Percentiles rank a stretch among this genome's conserved stretches.
Evolutionary conservation across 2,329 filamentous ascomycete species (phyloP).

Genomic region (Beauveria caledonica): DNA sequence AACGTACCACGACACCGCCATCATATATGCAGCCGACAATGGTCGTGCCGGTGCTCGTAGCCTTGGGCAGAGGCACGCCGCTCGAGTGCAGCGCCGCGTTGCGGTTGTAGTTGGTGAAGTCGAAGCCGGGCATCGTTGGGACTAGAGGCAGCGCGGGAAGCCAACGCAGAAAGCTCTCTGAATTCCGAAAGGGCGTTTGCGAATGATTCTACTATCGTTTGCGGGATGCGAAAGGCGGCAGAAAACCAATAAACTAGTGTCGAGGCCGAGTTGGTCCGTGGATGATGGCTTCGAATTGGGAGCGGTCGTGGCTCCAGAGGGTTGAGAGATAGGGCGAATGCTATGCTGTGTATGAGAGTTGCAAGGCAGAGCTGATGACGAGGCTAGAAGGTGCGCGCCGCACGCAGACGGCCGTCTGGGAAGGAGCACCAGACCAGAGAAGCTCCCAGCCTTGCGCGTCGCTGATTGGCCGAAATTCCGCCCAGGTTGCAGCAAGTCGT

Average conservation of each 20-base stretch:
- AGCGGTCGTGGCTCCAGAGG: neutral
- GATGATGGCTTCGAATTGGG: neutral
- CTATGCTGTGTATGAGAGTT: neutral
- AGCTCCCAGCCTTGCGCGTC: constrained; percentile 4
- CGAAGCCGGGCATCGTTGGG: constrained; percentile 78
- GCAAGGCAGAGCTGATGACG: constrained; percentile 39
- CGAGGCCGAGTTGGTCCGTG: neutral
- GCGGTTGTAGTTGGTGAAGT: constrained; percentile 99
- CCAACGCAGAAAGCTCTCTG: neutral
- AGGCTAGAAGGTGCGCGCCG: constrained; percentile 31
- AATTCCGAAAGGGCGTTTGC: neutral
- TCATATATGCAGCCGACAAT: constrained; percentile 97
- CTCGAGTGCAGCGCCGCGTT: constrained; percentile 92
- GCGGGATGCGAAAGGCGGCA: neutral
- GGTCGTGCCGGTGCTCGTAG: constrained; percentile 96
- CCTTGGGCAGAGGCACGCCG: constrained; percentile 91
- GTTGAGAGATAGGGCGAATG: neutral
- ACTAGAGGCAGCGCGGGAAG: neutral
- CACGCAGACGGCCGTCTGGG: neutral
- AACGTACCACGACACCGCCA: constrained; percentile 82
- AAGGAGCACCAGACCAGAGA: too few species aligned
- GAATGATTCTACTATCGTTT: neutral
- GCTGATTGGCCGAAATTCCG: constrained; percentile 19
- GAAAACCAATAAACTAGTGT: neutral
- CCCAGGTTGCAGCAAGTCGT: constrained; percentile 6